phyloP scores from a whole-genome alignment of 371 early-diverging fungal species.

The Nematocida sp. region DNA sequence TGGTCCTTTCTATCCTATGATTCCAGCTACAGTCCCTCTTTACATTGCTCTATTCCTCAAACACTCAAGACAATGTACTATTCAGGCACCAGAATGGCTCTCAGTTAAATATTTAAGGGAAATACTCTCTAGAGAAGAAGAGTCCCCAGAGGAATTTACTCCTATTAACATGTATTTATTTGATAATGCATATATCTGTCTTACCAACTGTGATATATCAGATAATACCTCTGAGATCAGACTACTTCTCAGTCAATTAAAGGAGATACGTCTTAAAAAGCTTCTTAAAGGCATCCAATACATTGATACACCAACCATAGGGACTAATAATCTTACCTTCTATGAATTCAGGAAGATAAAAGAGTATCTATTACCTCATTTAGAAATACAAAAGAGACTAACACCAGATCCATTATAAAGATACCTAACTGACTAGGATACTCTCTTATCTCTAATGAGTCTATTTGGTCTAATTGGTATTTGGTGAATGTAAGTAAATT shows the following conservation, averaged over 20 bases:
- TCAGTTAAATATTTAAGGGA: conserved; percentile 8
- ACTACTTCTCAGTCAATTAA: conserved; percentile 14
- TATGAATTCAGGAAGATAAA: conserved; percentile 48
- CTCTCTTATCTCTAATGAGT: too few relatives aligned
- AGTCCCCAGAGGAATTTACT: conserved; percentile 16
- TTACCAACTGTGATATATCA: conserved; percentile 10
- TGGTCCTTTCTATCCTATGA: conserved; percentile 46
- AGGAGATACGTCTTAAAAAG: conserved; percentile 37
- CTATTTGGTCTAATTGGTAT: too few relatives aligned
- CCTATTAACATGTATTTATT: conserved; percentile 35
- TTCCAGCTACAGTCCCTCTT: conserved; percentile 24
- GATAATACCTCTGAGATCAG: conserved; percentile 32
- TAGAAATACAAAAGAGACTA: conserved; percentile 2
- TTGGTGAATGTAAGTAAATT: too few relatives aligned
- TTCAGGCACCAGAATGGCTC: conserved; percentile 39
- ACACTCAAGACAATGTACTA: conserved; percentile 15
- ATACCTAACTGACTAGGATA: too few relatives aligned
- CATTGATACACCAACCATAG: conserved; percentile 39
- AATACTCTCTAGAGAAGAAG: conserved; percentile 20
- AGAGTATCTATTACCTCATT: conserved; percentile 35
- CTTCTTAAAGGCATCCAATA: conserved; percentile 40
- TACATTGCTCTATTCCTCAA: conserved; percentile 33
- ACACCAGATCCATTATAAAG: background rate
- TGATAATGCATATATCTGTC: conserved; percentile 36
- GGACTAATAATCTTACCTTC: conserved; percentile 41